Conservation (phyloP, 2,329 filamentous ascomycete genomes). For the Stenocarpella maydis region DNA sequence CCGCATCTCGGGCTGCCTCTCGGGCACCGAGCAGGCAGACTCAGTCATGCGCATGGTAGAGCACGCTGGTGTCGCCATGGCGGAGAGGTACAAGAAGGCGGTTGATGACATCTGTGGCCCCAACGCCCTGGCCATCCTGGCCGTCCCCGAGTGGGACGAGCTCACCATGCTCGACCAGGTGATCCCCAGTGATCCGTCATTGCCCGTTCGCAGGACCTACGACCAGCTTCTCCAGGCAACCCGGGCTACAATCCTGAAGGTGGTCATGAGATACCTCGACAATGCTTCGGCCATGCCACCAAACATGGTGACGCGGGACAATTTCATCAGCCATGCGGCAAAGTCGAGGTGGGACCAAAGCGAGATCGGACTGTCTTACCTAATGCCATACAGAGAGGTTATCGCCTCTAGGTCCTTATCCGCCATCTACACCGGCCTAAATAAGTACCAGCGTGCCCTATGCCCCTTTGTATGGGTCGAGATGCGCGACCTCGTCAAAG, state of each 20-base stretch:
- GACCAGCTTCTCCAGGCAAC: slow-evolving; percentile 30
- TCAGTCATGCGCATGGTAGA: slow-evolving; percentile 38
- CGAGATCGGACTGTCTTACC: slow-evolving; percentile 49
- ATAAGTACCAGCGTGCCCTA: slow-evolving; percentile 46
- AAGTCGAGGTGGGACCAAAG: slow-evolving; percentile 34
- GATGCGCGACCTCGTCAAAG: slow-evolving; percentile 27
- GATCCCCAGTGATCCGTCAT: slow-evolving; percentile 1
- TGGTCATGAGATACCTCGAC: slow-evolving; percentile 30
- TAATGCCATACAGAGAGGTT: slow-evolving; percentile 46
- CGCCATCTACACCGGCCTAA: slow-evolving; percentile 41
- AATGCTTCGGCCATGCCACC: not conserved
- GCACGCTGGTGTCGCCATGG: slow-evolving; percentile 63
- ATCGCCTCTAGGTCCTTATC: slow-evolving; percentile 31
- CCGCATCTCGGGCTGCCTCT: slow-evolving; percentile 23
- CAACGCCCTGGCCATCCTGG: slow-evolving; percentile 43
- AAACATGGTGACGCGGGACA: not conserved
- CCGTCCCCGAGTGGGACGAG: slow-evolving; percentile 47
- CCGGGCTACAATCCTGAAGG: slow-evolving; percentile 23
- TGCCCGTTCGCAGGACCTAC: slow-evolving; percentile 25
- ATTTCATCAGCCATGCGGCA: not conserved
- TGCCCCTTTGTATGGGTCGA: slow-evolving; percentile 48
- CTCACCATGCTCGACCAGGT: slow-evolving; percentile 35
- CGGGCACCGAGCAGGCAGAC: slow-evolving; percentile 29
- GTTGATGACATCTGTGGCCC: slow-evolving; percentile 46
- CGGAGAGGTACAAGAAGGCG: slow-evolving; percentile 52